A percentile compares a stretch with the other conserved stretches of the same genome.
Conservation (phyloP, 2,329 filamentous ascomycete species). For the Colletotrichum navitas region DNA sequence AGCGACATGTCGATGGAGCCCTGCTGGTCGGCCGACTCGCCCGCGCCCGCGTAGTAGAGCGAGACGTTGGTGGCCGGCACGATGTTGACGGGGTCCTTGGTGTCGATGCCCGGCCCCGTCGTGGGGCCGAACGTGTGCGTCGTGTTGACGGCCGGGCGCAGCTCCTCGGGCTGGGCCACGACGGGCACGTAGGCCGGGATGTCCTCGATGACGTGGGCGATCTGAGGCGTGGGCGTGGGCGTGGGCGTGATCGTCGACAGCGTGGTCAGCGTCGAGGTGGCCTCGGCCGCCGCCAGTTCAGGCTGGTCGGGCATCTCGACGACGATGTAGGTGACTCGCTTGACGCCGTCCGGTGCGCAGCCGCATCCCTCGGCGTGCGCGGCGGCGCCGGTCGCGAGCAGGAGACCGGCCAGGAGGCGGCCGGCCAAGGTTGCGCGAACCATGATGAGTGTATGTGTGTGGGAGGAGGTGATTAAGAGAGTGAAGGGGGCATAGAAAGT, state of each 20-base stretch:
- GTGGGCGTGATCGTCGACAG: conserved; percentile 14
- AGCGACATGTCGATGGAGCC: conserved; percentile 45
- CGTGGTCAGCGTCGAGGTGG: conserved; percentile 14
- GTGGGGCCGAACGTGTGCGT: conserved; percentile 42
- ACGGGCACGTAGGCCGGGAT: conserved; percentile 24
- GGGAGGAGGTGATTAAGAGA: not conserved
- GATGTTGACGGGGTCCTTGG: conserved; percentile 42
- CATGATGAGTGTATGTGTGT: conserved; percentile 18
- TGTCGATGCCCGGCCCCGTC: conserved; percentile 33
- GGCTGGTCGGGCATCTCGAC: conserved; percentile 43
- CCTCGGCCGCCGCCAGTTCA: conserved; percentile 2
- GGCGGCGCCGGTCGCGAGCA: conserved; percentile 29
- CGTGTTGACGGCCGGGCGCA: conserved; percentile 48
- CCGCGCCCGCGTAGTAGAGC: conserved; percentile 41
- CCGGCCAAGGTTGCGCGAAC: conserved; percentile 24
- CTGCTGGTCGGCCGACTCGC: conserved; percentile 20
- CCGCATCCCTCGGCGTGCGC: conserved; percentile 39
- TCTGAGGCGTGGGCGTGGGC: conserved; percentile 18
- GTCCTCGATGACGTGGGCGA: conserved; percentile 30
- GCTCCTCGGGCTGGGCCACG: conserved; percentile 38
- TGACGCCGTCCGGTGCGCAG: conserved; percentile 32
- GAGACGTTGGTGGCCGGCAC: conserved; percentile 42
- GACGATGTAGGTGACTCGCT: conserved; percentile 42
- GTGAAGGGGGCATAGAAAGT: conserved; percentile 1
- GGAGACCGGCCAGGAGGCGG: conserved; percentile 27